Percentiles rank a stretch among this genome's conserved stretches.
Evolutionary conservation across 768 basidiomycete species (phyloP).

Genomic region (Suillus plorans): DNA sequence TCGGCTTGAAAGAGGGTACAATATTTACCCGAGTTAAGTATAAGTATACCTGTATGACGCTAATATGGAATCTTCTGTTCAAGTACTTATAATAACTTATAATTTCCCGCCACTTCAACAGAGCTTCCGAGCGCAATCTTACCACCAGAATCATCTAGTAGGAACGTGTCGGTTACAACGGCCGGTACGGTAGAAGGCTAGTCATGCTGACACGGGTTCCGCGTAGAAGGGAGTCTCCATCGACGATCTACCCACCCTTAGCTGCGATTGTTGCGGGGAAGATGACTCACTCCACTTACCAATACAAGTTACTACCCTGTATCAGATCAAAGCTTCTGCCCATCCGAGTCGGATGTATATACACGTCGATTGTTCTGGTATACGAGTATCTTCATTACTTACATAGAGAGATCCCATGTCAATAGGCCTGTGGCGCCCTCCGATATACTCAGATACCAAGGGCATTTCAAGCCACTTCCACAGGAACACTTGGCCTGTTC

Average conservation of each 20-base stretch:
- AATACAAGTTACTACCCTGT: neutral
- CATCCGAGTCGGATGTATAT: neutral
- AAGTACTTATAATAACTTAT: constrained; percentile 1
- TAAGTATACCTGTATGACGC: neutral
- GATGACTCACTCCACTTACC: neutral
- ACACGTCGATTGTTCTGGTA: neutral
- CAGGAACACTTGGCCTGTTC: neutral
- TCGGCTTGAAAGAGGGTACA: neutral
- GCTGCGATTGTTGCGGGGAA: neutral
- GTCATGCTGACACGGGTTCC: neutral
- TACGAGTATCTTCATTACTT: no score
- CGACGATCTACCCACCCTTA: neutral
- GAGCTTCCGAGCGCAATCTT: neutral
- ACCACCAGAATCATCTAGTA: neutral
- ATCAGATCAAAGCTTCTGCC: neutral
- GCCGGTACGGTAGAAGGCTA: neutral
- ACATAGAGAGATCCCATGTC: neutral
- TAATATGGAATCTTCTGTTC: constrained; percentile 1
- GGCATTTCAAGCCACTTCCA: neutral
- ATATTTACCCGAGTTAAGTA: neutral
- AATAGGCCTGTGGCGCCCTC: neutral
- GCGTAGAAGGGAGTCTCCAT: neutral
- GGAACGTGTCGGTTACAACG: neutral
- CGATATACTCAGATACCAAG: constrained; percentile 1
- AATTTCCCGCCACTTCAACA: neutral